Evolutionary conservation across 805 yeast species (phyloP), one percentile per base, ranked within the genome.

Genomic region (Metschnikowia santaceciliae): DNA sequence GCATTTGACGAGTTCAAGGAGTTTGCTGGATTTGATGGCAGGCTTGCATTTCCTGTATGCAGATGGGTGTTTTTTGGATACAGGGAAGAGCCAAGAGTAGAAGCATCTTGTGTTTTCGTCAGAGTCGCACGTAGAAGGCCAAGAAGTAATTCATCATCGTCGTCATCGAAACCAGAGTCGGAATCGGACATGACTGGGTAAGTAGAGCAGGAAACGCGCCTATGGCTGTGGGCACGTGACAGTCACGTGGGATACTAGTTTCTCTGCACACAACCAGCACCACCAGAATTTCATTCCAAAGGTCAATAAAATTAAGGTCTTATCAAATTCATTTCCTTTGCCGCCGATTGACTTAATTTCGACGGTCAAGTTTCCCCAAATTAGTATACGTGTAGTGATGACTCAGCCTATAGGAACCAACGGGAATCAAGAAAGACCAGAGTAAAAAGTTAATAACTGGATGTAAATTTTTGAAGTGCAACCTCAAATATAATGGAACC

Each of bases 111-210:
- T 54, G 63, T 35, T n/a, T 42, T 42, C 8, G 22, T 36, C 37
- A 67, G 69, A 0, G 77, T 78, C 45, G 66, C 70, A 26, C 66
- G 62, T 6, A 78, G 76, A 11, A 84, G 65, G n/a, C 78, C 79
- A 41, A 79, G 63, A 30, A 83, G 62, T 66, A 56, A 69, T 72
- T 77, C 82, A 53, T 70, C 75, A 44, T 67, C 72, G 26, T 72
- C 76, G 49, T 70, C 72, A 48, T 69, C 72, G 46, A 70, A 69
- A 26, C 63, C 68, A 42, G 55, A 53, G 42, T 53, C 55, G 22
- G 39, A 35, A 40, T 42, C 46, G 38, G 46, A n/a, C 46, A 42
- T 42, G 46, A 2, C 17, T 19, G 3, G 17, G 38, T 8, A 14
- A 13, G 32, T 19, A 11, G 30, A 17, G 20, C n/a, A 32, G 10